A percentile compares a stretch with the other conserved stretches of the same genome.
phyloP scores from a whole-genome alignment of 805 yeast species.

The Zygotorulaspora florentina region DNA sequence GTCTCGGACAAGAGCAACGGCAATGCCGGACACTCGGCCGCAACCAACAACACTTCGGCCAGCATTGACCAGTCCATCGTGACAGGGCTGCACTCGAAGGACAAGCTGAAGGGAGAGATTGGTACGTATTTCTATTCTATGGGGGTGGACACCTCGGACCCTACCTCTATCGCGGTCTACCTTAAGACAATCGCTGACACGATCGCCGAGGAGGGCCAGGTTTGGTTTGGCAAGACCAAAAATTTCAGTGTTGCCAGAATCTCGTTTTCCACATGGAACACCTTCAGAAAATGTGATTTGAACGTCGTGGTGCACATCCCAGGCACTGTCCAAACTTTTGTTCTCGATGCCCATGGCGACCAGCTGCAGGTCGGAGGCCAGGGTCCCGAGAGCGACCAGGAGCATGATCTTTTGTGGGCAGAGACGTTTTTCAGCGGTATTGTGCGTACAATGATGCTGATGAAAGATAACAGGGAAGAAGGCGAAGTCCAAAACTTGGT shows the following conservation, averaged over 20 bases:
- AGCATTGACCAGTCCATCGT: slow-evolving; percentile 20
- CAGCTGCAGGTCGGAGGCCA: slow-evolving; percentile 21
- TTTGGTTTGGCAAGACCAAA: slow-evolving; percentile 76
- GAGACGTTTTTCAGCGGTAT: slow-evolving; percentile 58
- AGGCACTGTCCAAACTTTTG: slow-evolving; percentile 58
- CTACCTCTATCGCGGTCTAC: slow-evolving; percentile 75
- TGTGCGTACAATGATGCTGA: slow-evolving; percentile 56
- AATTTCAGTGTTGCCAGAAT: slow-evolving; percentile 69
- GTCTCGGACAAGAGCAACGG: slow-evolving; percentile 1
- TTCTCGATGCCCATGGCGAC: slow-evolving; percentile 32
- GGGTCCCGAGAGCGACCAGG: slow-evolving; percentile 48
- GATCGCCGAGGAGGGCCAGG: slow-evolving; percentile 57
- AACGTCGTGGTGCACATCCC: slow-evolving; percentile 72
- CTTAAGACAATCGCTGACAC: slow-evolving; percentile 63
- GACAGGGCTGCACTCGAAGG: slow-evolving; percentile 28
- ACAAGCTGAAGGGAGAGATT: slow-evolving; percentile 46
- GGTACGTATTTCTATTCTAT: slow-evolving; percentile 72
- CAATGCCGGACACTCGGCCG: slow-evolving; percentile 1
- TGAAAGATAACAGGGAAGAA: slow-evolving; percentile 47
- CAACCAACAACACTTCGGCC: slow-evolving; percentile 7
- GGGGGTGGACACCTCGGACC: slow-evolving; percentile 71
- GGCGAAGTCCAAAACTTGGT: slow-evolving; percentile 73
- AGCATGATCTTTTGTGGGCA: slow-evolving; percentile 49
- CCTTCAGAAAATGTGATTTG: slow-evolving; percentile 59
- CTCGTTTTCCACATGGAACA: slow-evolving; percentile 62